Evolutionary conservation across 2,329 filamentous ascomycete species (phyloP), one percentile per base, ranked within the genome.

Genomic region (Neofusicoccum cordaticola): DNA sequence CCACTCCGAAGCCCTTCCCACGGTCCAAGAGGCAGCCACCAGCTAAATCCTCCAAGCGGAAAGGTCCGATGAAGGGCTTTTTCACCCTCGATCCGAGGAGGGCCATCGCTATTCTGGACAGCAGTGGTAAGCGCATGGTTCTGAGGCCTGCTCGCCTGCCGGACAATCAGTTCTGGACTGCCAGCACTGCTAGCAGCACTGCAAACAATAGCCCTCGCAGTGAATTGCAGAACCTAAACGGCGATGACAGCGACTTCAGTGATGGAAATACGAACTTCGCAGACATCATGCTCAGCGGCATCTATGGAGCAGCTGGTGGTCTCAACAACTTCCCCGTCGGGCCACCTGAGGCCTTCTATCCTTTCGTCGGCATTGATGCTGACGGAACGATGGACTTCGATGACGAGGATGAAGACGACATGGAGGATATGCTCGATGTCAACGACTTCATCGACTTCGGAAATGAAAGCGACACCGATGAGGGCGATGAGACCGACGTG

Each of bases 231-330:
- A 73, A 73, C 17, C 66, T 76, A 61, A 73, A 75, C 53, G 71
- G 70, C 19, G 77, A 77, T 4, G 76, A 79, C 51, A 79, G 76
- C 63, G 78, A 80, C 66, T 69, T 74, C 34, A 74, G 72, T 67
- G 74, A 75, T 61, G 75, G 74, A 47, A 74, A 73, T 42, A 68
- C 17, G 17, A 65, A 57, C 42, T 52, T 66, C 17, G 87, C 88
- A 64, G 90, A 92, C 66, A 84, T 93, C 68, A 93, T 93, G 90
- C 87, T 93, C 79, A 89, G 88, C 56, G 89, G 88, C 69, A 88
- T 92, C 78, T 84, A 88, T 63, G 75, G 76, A 12, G 71, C 72
- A 31, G 70, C 82, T 42, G 79, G 78, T 68, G 86, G 85, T 4
- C 87, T 90, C 71, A 83, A 58, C 27, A 31, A 7, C 35, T 60